Evolutionary conservation across 148 eudicot genomes (phyloP).

Genomic region (Diospyros kaki): DNA sequence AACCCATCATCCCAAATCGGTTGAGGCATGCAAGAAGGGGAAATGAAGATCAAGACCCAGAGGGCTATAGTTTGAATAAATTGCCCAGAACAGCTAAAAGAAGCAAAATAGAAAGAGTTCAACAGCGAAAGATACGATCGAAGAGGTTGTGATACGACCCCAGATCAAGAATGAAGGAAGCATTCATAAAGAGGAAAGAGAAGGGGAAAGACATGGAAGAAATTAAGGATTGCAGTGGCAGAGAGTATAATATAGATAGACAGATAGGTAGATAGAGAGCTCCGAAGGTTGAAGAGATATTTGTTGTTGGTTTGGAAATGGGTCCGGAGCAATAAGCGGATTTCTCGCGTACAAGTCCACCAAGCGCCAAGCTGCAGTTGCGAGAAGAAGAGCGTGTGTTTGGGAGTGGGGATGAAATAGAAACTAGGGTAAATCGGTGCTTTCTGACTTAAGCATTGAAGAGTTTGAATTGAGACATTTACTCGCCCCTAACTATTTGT

Average conservation of each 20-base stretch:
- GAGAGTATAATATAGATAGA: background rate
- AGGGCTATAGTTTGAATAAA: background rate
- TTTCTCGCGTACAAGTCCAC: too few relatives aligned
- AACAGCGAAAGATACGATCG: background rate
- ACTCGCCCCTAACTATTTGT: too few relatives aligned
- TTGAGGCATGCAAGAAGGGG: background rate
- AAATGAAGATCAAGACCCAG: background rate
- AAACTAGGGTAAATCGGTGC: too few relatives aligned
- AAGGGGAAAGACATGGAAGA: background rate
- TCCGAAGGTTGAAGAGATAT: constrained; percentile 3
- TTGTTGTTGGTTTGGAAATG: background rate
- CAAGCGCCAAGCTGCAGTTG: too few relatives aligned
- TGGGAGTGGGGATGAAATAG: too few relatives aligned
- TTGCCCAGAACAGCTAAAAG: background rate
- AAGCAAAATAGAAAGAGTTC: background rate
- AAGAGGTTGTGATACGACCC: constrained; percentile 5
- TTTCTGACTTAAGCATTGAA: too few relatives aligned
- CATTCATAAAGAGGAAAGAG: background rate
- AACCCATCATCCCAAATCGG: constrained; percentile 6
- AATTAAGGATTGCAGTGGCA: background rate
- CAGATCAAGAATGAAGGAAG: constrained; percentile 15
- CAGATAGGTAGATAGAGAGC: constrained; percentile 9
- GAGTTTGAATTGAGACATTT: too few relatives aligned
- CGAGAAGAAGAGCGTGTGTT: too few relatives aligned
- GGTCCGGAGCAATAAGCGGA: too few relatives aligned